phyloP scores from a whole-genome alignment of 345 rosid species.

The Eucalyptus urophylla region DNA sequence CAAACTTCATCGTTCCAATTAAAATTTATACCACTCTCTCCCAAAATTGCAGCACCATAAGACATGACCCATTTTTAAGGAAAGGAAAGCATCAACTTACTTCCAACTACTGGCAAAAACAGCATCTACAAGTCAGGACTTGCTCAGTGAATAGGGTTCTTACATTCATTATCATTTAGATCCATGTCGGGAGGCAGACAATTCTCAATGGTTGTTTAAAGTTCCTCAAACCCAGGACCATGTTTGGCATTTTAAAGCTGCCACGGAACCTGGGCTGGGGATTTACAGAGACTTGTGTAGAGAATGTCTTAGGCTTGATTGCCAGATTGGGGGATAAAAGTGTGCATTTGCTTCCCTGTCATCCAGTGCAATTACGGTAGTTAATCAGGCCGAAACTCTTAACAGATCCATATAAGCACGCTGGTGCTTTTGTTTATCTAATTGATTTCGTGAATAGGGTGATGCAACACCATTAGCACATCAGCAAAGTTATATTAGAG shows the following conservation, averaged over 20 bases:
- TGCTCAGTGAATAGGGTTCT: background rate
- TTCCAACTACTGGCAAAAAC: background rate
- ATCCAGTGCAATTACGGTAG: constrained; percentile 29
- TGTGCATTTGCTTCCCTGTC: constrained; percentile 63
- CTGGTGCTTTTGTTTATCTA: background rate
- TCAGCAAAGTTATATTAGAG: background rate
- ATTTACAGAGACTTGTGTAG: constrained; percentile 26
- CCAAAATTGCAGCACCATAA: background rate
- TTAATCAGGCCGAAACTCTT: constrained; percentile 3
- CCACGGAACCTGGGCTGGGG: constrained; percentile 26
- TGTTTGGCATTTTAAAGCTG: constrained; percentile 25
- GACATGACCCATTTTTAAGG: background rate
- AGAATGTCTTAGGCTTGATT: constrained; percentile 28
- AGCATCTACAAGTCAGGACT: background rate
- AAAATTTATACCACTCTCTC: background rate
- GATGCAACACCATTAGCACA: background rate
- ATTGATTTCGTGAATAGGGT: background rate
- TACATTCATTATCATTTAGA: constrained; percentile 1
- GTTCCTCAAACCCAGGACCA: constrained; percentile 17
- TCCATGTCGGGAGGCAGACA: constrained; percentile 34
- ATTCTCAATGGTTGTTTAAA: constrained; percentile 17
- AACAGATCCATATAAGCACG: background rate
- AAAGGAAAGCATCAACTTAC: background rate
- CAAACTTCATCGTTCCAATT: background rate
- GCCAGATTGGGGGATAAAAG: constrained; percentile 35